These are phyloP conservation scores for Melaleuca quinquenervia DNA, from an alignment of 345 rosid genomes.

Conservation along the genomic window DNA sequence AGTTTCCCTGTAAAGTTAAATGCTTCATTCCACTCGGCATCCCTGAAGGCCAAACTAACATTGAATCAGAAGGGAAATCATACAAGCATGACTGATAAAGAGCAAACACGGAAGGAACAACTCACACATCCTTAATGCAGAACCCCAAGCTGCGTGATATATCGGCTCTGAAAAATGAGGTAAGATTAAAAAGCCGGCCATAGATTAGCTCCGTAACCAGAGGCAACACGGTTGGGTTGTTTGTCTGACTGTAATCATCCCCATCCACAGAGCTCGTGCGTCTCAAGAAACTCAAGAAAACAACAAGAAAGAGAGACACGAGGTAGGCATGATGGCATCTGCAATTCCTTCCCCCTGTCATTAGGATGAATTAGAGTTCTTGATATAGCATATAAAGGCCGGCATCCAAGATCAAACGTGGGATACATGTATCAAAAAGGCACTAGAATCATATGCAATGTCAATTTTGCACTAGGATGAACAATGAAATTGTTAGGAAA, in stretches of 20 bases:
- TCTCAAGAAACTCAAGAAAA: not conserved
- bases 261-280: not conserved
- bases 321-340: not conserved
- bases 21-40: constrained; percentile 66
- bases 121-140: constrained; percentile 74
- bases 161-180: constrained; percentile 23
- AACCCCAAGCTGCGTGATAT: constrained; percentile 29
- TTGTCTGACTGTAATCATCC: not conserved
- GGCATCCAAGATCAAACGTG: not conserved
- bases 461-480: not conserved
- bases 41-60: constrained; percentile 29
- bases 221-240: not conserved
- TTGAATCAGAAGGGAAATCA: not conserved
- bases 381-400: not conserved
- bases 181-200: constrained; percentile 42
- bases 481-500: not conserved
- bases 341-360: not conserved
- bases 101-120: not conserved
- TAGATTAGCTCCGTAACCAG: constrained; percentile 17
- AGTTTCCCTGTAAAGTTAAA: constrained; percentile 45
- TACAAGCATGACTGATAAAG: not conserved
- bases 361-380: not conserved
- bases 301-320: not conserved
- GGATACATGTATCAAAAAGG: not conserved
- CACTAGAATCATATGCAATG: not conserved